phyloP scores from a whole-genome alignment of 495 filamentous ascomycete species.

The Penicillium chermesinum region DNA sequence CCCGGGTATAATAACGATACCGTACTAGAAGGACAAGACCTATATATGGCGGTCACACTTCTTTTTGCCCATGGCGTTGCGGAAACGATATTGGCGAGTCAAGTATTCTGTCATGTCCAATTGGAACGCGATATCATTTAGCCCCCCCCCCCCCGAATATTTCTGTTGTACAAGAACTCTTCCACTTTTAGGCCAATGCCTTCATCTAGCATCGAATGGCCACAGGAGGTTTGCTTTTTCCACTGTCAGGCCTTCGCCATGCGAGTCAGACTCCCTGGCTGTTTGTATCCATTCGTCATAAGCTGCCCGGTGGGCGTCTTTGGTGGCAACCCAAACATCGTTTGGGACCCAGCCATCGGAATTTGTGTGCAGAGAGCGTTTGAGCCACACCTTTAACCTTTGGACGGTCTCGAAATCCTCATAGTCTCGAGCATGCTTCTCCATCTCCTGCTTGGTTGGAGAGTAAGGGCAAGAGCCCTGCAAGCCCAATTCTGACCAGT shows the following conservation, averaged over 20 bases:
- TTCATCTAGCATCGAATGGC: conserved; percentile 11
- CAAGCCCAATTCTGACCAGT: conserved; percentile 34
- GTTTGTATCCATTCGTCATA: conserved; percentile 31
- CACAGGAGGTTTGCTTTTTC: conserved; percentile 21
- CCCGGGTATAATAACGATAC: too few relatives aligned
- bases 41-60: too few relatives aligned
- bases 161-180: background rate
- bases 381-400: conserved; percentile 28
- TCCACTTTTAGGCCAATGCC: background rate
- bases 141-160: too few relatives aligned
- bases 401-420: conserved; percentile 33
- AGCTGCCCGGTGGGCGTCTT: conserved; percentile 26
- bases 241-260: conserved; percentile 25
- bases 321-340: conserved; percentile 30
- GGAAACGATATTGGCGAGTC: too few relatives aligned
- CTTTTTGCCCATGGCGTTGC: too few relatives aligned
- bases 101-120: too few relatives aligned
- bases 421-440: conserved; percentile 27
- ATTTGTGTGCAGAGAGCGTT: conserved; percentile 11
- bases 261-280: conserved; percentile 22
- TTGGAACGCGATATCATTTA: too few relatives aligned
- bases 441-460: conserved; percentile 25
- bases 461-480: conserved; percentile 30
- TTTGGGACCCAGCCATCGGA: conserved; percentile 29
- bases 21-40: too few relatives aligned